Base-by-base conservation (phyloP, 2,329 filamentous ascomycete species). In the Talaromyces sp. region DNA sequence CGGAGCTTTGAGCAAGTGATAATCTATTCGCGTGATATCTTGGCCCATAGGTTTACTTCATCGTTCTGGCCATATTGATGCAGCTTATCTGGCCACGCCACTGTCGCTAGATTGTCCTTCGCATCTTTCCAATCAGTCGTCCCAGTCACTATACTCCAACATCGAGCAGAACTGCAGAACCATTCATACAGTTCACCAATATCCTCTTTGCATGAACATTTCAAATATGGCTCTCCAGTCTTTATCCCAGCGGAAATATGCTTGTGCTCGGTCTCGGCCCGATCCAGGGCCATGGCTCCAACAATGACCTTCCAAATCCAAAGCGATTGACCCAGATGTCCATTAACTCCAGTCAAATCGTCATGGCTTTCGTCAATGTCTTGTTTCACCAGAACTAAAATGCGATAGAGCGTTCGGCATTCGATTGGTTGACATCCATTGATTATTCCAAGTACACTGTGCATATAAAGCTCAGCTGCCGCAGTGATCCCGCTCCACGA, bases 261-360 rank as follows among this genome's bases (percentile, higher is more conserved):
- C n/a, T n/a, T 30, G 16, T 30, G 41, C 7, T 33, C 17, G 27
- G 11, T n/a, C 16, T 44, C 11, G 41, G 4, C 10, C n/a, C 10
- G 7, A 33, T 14, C 22, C 41, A 44, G 10, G 10, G 41, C n/a
- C 24, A 44, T 11, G 19, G 22, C 10, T 33, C 41, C 41, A 10
- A 19, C 32, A 16, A 44, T 30, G 41, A 32, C 41, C 16, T 44
- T 44, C 41, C n/a, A 44, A 11, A 44, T 19, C 41, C 41, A 44
- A 30, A 44, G 22, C 10, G 41, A 44, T 19, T 44, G 41, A 22
- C 41, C 13, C 6, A 30, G 41, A 14, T 5, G 8, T 30, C 41
- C 41, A 20, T 44, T 13, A 9, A 30, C 29, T n/a, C 41, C 41
- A 9, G 9, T 19, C 14, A 44, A 1, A 44, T 44, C 14, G 10